Evolutionary conservation across 345 rosid genomes (phyloP).

Genomic region (Gynandropsis gynandra): DNA sequence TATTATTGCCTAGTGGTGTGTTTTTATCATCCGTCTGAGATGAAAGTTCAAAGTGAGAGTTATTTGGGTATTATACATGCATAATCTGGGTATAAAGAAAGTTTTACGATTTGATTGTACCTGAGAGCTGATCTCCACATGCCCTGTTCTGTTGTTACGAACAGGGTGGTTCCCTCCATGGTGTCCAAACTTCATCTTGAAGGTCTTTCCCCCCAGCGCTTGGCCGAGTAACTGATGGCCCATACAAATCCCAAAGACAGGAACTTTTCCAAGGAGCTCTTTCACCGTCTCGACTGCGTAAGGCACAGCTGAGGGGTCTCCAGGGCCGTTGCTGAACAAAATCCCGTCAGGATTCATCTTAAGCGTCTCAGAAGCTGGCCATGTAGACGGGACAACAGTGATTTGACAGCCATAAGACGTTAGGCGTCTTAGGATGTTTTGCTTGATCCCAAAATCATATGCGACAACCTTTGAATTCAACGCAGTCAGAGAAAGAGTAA

Average conservation of each 20-base stretch:
- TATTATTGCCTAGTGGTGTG: too few species aligned
- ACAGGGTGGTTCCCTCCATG: constrained; percentile 98
- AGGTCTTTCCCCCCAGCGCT: constrained; percentile 93
- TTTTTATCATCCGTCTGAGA: too few species aligned
- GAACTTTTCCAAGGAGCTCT: constrained; percentile 71
- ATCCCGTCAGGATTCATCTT: constrained; percentile 90
- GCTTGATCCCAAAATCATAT: constrained; percentile 94
- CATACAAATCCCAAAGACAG: constrained; percentile 98
- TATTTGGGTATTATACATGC: too few species aligned
- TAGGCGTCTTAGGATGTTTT: constrained; percentile 73
- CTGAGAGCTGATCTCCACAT: constrained; percentile 96
- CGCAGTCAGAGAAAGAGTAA: constrained; percentile 7
- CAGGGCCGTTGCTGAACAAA: constrained; percentile 97
- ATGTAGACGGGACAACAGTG: constrained; percentile 81
- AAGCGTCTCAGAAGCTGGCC: constrained; percentile 76
- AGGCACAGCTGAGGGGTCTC: constrained; percentile 96
- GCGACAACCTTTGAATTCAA: constrained; percentile 53
- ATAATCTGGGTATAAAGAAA: background rate
- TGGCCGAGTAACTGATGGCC: constrained; percentile 96
- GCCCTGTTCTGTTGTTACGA: constrained; percentile 49
- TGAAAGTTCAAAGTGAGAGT: too few species aligned
- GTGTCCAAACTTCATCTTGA: constrained; percentile 97
- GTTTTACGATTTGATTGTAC: constrained; percentile 28
- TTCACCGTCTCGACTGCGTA: constrained; percentile 86
- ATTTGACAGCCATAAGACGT: constrained; percentile 85